These are phyloP conservation scores for Pueraria montana DNA, from an alignment of 306 rosid species.

Conservation along the genomic window DNA sequence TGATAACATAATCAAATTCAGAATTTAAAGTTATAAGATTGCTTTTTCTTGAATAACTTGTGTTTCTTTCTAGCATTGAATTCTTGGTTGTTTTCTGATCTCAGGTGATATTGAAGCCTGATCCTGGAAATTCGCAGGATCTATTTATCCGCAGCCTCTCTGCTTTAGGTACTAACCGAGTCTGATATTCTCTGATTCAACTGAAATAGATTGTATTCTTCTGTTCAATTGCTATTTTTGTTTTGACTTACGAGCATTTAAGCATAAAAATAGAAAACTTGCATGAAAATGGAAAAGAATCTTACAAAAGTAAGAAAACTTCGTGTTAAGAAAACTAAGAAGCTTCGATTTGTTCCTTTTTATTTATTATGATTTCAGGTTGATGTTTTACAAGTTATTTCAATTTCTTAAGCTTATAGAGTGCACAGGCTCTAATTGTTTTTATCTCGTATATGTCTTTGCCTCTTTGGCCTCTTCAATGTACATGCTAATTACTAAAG, in stretches of 20 bases:
- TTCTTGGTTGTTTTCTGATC: slow-evolving; percentile 44
- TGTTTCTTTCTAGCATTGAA: slow-evolving; percentile 24
- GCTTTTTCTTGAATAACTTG: slow-evolving; percentile 20
- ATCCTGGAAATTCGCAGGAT: slow-evolving; percentile 99
- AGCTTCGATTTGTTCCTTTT: slow-evolving; percentile 1
- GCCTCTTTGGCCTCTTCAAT: background rate
- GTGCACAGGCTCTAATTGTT: background rate
- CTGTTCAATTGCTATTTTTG: slow-evolving; percentile 20
- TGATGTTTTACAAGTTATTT: slow-evolving; percentile 26
- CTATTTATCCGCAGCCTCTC: slow-evolving; percentile 89
- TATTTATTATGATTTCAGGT: background rate
- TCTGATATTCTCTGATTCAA: slow-evolving; percentile 37
- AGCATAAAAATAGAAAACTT: slow-evolving; percentile 16
- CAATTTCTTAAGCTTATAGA: slow-evolving; percentile 10
- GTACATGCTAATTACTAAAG: background rate
- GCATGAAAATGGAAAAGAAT: slow-evolving; percentile 25
- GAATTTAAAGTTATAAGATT: slow-evolving; percentile 33
- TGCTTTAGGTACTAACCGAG: slow-evolving; percentile 75
- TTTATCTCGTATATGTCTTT: background rate
- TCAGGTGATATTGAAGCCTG: slow-evolving; percentile 98
- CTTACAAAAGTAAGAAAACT: slow-evolving; percentile 20
- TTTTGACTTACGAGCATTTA: slow-evolving; percentile 31
- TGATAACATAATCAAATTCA: slow-evolving; percentile 20
- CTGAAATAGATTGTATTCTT: slow-evolving; percentile 31
- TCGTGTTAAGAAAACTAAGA: slow-evolving; percentile 13